Base-by-base conservation (phyloP, 345 rosid species). In the Eucalyptus erythrocorys region DNA sequence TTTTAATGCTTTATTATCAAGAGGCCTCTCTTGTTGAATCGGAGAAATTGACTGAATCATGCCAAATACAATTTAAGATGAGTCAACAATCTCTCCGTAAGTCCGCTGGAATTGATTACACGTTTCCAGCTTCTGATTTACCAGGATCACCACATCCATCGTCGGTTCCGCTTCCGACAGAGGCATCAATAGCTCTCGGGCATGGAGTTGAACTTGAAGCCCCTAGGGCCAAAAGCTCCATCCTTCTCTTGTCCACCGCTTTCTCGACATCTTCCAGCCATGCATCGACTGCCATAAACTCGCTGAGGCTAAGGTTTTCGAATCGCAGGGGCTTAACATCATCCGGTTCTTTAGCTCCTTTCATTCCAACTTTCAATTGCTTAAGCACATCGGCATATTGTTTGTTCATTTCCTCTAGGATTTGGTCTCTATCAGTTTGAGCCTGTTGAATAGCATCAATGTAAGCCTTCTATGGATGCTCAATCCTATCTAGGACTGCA, bases 401-500 rank as follows among this genome's bases (percentile, higher is more conserved):
- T 55, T 85, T 76, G 48, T 81, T 89, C 47, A 90, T 88, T 21
- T 40, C 53, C 5, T 87, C 87, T 30, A 80, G 88, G 68, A 76
- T 9, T 47, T 42, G 80, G n/a, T n/a, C 86, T 86, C 49, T 21
- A 34, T 61, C 88, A 50, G 45, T 55, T 48, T 22, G 86, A 30
- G 14, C 79, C 79, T 14, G 21, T 66, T 32, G 79, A 66, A 15
- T 7, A 66, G 79, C 40, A 66, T 66, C n/a, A 3, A 27, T 7
- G 3, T 34, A 48, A 32, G 87, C 13, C 13, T 0, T 16, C 82
- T 57, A 19, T 43, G 66, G 89, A 87, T 81, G 91, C 87, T 88
- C 85, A 91, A 91, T 92, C 30, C 91, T 85, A 47, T 91, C 91
- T 9, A 90, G 48, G 82, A 93, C 94, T 11, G 88, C 76, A 10